Evolutionary conservation across 306 rosid species (phyloP), one percentile per base, ranked within the genome.

Genomic region (Rosa rugosa): DNA sequence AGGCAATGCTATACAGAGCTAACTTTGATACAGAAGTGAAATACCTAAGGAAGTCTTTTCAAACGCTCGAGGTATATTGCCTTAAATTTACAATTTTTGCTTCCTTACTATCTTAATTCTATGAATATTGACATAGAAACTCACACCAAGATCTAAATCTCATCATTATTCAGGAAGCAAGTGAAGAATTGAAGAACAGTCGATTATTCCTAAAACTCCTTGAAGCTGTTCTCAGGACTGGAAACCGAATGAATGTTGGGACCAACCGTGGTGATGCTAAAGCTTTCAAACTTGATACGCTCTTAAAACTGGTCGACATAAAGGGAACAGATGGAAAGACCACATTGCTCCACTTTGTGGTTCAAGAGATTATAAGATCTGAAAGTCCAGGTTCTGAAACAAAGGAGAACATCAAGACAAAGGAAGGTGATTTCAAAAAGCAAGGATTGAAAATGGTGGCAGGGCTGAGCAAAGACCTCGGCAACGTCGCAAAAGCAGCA

Each of bases 251-350:
- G 99, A 95, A 95, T 78, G 98, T 91, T 34, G 99, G 99, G 76
- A 95, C 99, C 63, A 91, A 93, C 59, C 85, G 99, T 71, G 99
- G 99, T 49, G 99, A 91, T 79, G 99, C 99, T 53, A 95, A 85
- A 83, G 88, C 99, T 72, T 95, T 95, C 82, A 95, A 95, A 84
- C 91, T 95, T 23, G 98, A 95, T 7, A 93, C 98, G 25, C 98
- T 95, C 74, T 85, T 95, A 75, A 95, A 95, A 85, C 92, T 95
- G 20, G 98, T 80, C 42, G 99, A 95, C 84, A 89, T 95, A 84
- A 95, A 95, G 87, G 99, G 97, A 82, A 93, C 97, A 1, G 99
- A 95, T 85, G 99, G 99, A 73, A 95, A 91, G 85, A 95, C 97
- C 65, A 93, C 99, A 71, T 77, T 95, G 77, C 98, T 95, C 70